Base-by-base conservation (phyloP, 1,284 basidiomycete genomes). In the Malassezia sympodialis region DNA sequence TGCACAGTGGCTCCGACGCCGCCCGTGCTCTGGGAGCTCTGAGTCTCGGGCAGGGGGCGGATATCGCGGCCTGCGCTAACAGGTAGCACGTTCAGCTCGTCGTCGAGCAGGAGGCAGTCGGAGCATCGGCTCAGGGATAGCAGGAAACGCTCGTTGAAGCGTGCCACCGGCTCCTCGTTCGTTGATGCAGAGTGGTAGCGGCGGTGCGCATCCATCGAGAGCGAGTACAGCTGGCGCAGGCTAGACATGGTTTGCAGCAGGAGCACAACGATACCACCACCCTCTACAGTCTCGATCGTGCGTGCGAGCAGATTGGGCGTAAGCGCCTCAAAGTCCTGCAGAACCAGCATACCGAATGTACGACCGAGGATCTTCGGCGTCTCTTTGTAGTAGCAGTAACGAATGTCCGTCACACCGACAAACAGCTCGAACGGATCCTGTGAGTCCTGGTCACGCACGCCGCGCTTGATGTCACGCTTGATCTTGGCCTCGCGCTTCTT, bases 261-360 rank as follows among this genome's bases (percentile, higher is more conserved):
- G 15, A 98, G 78, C 1, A 96, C 86, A 3, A 99, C 84, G 32
- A 96, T 79, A 3, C 94, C 94, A 30, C 94, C 94, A 21, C 94
- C 94, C 74, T 98, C 88, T 1, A 98, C 93, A 0, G 94, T 99
- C 79, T 99, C 94, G 56, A 98, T 91, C 19, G 94, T 98, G 48
- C 93, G 80, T 5, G 94, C 94, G 27, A 98, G 83, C 54, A 96
- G 78, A 78, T 99, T 99, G 27, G 94, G 94, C 1, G 94, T 99
- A 62, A 99, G 84, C 3, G 94, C 93, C 75, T 99, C 94, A 67
- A 98, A 99, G 73, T 98, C 94, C 77, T 98, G 94, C 53, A 99
- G 79, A 8, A 98, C 83, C 61, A 90, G 85, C 90, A 98, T 98
- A 42, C 93, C 93, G 76, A 87, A 96, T 0, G 94, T 98, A 74